phyloP scores from a whole-genome alignment of 1,284 basidiomycete species.

The Ganoderma lucidum region DNA sequence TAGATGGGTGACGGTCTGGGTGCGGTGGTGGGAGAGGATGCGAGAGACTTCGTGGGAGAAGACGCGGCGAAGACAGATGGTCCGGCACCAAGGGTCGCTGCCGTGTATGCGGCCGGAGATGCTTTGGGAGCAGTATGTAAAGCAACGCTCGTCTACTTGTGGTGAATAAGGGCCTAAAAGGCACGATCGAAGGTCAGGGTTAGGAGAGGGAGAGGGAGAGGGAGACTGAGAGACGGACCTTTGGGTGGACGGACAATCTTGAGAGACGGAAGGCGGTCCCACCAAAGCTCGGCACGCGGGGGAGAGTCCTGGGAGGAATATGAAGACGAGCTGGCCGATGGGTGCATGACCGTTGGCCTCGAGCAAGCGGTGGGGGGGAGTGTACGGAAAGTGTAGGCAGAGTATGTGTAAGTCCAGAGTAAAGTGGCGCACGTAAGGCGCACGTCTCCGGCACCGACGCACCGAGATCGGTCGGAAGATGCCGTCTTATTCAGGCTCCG shows the following conservation, averaged over 20 bases:
- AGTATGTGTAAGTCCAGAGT: neutral
- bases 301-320: slow-evolving; percentile 26
- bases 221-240: slow-evolving; percentile 25
- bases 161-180: slow-evolving; percentile 60
- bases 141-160: slow-evolving; percentile 74
- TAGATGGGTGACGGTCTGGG: slow-evolving; percentile 25
- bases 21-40: slow-evolving; percentile 48
- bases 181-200: slow-evolving; percentile 41
- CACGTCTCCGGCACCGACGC: neutral
- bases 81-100: slow-evolving; percentile 67
- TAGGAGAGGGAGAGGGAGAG: slow-evolving; percentile 47
- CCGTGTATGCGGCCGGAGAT: slow-evolving; percentile 63
- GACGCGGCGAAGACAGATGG: slow-evolving; percentile 76
- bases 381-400: neutral
- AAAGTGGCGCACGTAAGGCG: too few species aligned
- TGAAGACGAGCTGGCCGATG: slow-evolving; percentile 17
- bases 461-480: neutral
- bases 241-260: slow-evolving; percentile 40
- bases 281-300: slow-evolving; percentile 32
- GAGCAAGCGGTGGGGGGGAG: neutral
- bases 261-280: slow-evolving; percentile 38
- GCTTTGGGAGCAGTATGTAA: slow-evolving; percentile 76
- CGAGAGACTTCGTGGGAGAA: slow-evolving; percentile 76
- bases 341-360: slow-evolving; percentile 8
- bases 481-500: slow-evolving; percentile 6